Evolutionary conservation across 2,329 filamentous ascomycete genomes (phyloP), one percentile per base, ranked within the genome.

Genomic region (Gaeumannomyces tritici): DNA sequence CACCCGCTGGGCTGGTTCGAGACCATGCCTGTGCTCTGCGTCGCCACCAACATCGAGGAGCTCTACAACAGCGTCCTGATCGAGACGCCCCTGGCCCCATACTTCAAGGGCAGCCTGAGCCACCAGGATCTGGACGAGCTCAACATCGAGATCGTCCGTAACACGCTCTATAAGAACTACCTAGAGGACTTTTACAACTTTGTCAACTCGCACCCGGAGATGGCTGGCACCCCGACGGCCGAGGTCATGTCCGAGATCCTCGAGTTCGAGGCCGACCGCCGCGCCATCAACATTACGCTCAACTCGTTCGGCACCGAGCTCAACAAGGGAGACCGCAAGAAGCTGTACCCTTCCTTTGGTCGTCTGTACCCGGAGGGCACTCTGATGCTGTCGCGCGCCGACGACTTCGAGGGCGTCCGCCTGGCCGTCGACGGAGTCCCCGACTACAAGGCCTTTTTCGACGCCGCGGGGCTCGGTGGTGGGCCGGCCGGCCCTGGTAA

Each of bases 101-200:
- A 96, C 79, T 99, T 99, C 85, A 98, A 99, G 79, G 91, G 92
- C 69, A 96, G 90, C 68, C 83, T 99, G 65, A 96, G 89, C 77
- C 93, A 97, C 75, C 92, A 97, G 75, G 95, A 99, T 73, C 83
- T 99, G 60, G 95, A 99, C 76, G 96, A 99, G 80, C 82, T 99
- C 71, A 99, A 99, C 79, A 99, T 99, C 70, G 95, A 99, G 79
- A 99, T 99, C 75, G 90, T 99, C 63, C 89, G 96, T 66, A 99
- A 99, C 77, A 99, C 93, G 0, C 82, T 99, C 47, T 99, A 98
- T 83, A 99, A 99, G 84, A 98, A 98, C 81, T 99, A 99, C 74
- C 84, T 99, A 9, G 95, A 99, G 74, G 95, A 98, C 74, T 99
- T 99, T 75, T 86, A 98, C 79, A 84, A 89, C 67, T 99, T 97